These are phyloP conservation scores for Stemphylium beticola DNA, from an alignment of 2,329 filamentous ascomycete species.

Conservation along the genomic window DNA sequence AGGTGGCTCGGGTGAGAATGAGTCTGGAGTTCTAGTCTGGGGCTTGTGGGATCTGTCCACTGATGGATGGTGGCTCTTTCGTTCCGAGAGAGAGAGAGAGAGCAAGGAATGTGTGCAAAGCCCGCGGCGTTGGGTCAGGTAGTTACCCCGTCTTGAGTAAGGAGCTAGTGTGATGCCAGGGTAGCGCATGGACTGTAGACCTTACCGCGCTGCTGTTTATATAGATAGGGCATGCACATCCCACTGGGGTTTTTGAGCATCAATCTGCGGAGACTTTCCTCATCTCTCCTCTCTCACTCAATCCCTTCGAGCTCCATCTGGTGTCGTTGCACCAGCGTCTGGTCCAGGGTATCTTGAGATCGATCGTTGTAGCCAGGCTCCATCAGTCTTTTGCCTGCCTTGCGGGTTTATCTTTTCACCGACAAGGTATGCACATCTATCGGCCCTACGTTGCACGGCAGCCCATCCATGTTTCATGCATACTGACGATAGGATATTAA, in stretches of 20 bases:
- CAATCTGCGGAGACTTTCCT: constrained; percentile 27
- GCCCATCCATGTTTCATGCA: not conserved
- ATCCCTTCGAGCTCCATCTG: constrained; percentile 2
- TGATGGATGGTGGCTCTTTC: not conserved
- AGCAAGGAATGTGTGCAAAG: constrained; percentile 19
- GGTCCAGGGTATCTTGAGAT: constrained; percentile 8
- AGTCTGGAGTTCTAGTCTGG: constrained; percentile 17
- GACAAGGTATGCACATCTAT: constrained; percentile 13
- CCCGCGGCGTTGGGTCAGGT: constrained; percentile 20
- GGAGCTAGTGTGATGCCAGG: constrained; percentile 9
- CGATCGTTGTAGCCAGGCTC: not conserved
- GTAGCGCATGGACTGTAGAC: constrained; percentile 29
- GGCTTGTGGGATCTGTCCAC: constrained; percentile 5
- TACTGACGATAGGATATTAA: constrained; percentile 1
- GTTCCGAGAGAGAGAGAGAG: not conserved
- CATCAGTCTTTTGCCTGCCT: not conserved
- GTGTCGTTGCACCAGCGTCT: constrained; percentile 8
- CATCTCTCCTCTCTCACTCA: constrained; percentile 14
- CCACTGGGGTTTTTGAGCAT: constrained; percentile 15
- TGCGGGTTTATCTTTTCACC: not conserved
- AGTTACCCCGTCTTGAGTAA: constrained; percentile 31
- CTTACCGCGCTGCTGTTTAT: constrained; percentile 26
- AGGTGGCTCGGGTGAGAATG: constrained; percentile 1
- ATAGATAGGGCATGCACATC: constrained; percentile 26
- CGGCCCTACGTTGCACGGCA: not conserved